These are phyloP conservation scores for Raphanus raphanistrum DNA, from an alignment of 345 rosid genomes.

Conservation along the genomic window DNA sequence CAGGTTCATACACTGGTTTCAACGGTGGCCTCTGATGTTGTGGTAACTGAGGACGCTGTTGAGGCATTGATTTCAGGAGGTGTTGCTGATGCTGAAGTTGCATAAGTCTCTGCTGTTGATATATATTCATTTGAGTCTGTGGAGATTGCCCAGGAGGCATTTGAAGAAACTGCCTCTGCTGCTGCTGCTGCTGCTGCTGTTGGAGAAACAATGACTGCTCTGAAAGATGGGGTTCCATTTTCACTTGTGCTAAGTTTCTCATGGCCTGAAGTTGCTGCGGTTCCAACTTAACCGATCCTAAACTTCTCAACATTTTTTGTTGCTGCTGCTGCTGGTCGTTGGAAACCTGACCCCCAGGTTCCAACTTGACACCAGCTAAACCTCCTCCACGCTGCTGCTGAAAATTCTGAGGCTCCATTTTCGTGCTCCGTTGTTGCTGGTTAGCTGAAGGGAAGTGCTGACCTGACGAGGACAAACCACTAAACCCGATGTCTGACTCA, in stretches of 20 bases:
- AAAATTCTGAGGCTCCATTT: no score
- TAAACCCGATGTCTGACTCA: constrained; percentile 74
- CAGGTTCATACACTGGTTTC: constrained; percentile 84
- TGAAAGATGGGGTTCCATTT: constrained; percentile 78
- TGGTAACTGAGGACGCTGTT: constrained; percentile 69
- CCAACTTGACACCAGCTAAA: constrained; percentile 64
- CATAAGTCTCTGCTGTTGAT: constrained; percentile 73
- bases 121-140: constrained; percentile 70
- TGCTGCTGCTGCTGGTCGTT: constrained; percentile 67
- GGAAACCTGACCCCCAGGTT: constrained; percentile 57
- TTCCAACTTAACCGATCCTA: constrained; percentile 72
- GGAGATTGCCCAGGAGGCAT: constrained; percentile 78
- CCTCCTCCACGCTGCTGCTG: constrained; percentile 71
- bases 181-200: constrained; percentile 55
- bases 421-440: constrained; percentile 21
- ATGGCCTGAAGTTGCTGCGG: constrained; percentile 63
- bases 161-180: constrained; percentile 58
- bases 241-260: constrained; percentile 67
- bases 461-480: constrained; percentile 56
- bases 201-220: constrained; percentile 76
- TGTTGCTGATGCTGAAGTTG: constrained; percentile 83
- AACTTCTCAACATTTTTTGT: constrained; percentile 60
- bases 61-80: constrained; percentile 81
- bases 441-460: constrained; percentile 54
- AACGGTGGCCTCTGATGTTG: constrained; percentile 73